Evolutionary conservation across 2,329 filamentous ascomycete species (phyloP), one percentile per base, ranked within the genome.

Genomic region (Paecilomyces niveus): DNA sequence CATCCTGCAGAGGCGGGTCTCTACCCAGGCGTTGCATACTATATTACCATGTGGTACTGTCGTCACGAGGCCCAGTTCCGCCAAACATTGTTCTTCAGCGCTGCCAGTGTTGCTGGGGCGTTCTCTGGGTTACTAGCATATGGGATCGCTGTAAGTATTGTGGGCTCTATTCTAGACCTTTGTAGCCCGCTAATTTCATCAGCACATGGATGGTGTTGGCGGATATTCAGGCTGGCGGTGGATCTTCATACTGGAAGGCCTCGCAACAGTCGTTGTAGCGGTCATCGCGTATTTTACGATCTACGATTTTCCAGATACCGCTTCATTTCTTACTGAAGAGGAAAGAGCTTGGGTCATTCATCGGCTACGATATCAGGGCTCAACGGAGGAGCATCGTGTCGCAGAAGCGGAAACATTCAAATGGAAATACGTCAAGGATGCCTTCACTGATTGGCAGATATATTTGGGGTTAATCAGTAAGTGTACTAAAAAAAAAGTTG

Each of bases 111-210:
- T 53, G 80, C 81, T 1, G 80, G 81, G n/a, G 79, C 78, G 1
- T 80, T 83, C 54, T 77, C 76, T 1, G 81, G 81, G 0, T 67
- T 83, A 18, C 68, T 83, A 0, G 81, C 81, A 1, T 81, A 74
- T 61, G 80, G 69, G 1, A 81, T 83, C 45, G 76, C 75, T 2
- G 71, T 74, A 69, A 11, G 73, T 69, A 8, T 50, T 57, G 7
- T n/a, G 22, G 26, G 18, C 15, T 2, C 3, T 21, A 3, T 15
- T 18, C 45, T n/a, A 24, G 24, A 13, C 26, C 9, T n/a, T 52
- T n/a, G 8, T 10, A 11, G 9, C 6, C 6, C 10, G 26, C 31
- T 57, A 54, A 57, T 24, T 26, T 24, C n/a, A 35, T n/a, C 55
- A 53, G 29, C 54, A 56, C 51, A 76, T 79, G 71, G 70, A 74